These are phyloP conservation scores for Phialocephala subalpina DNA, from an alignment of 2,329 filamentous ascomycete genomes.

Conservation along the genomic window DNA sequence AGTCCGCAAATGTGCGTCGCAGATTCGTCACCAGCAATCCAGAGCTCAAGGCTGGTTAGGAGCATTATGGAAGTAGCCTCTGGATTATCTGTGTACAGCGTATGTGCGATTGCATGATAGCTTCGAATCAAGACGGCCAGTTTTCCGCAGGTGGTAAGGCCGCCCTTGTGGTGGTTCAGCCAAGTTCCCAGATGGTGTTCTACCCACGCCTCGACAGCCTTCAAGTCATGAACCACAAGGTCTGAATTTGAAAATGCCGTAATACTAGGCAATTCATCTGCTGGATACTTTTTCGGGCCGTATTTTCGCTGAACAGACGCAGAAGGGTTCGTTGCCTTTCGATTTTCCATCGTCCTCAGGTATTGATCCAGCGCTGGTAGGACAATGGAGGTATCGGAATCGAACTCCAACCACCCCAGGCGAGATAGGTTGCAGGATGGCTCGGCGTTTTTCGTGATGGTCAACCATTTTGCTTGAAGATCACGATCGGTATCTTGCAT, in stretches of 20 bases:
- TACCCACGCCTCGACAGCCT: conserved; percentile 59
- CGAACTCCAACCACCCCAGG: background rate
- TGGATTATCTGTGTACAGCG: conserved; percentile 51
- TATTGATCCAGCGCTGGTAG: conserved; percentile 12
- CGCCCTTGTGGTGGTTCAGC: conserved; percentile 42
- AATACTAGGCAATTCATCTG: conserved; percentile 12
- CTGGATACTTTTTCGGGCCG: conserved; percentile 1
- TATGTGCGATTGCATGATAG: conserved; percentile 44
- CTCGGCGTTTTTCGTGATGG: conserved; percentile 11
- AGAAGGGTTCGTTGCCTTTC: background rate
- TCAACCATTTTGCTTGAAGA: conserved; percentile 22
- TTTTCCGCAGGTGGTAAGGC: conserved; percentile 29
- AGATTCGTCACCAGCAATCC: conserved; percentile 61
- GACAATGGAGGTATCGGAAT: conserved; percentile 7
- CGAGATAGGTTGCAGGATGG: background rate
- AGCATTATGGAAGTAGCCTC: conserved; percentile 60
- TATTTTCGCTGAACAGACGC: conserved; percentile 8
- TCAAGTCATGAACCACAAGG: conserved; percentile 37
- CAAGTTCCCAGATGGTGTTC: conserved; percentile 48
- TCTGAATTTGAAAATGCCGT: background rate
- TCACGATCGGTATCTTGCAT: conserved; percentile 4
- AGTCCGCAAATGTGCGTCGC: conserved; percentile 48
- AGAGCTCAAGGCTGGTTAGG: conserved; percentile 63
- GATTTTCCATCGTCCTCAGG: conserved; percentile 7
- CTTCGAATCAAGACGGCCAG: background rate